Evolutionary conservation across 1,139 yeast species (phyloP), one percentile per base, ranked within the genome.

Genomic region (Hyphopichia wangnamkhiaoensis): DNA sequence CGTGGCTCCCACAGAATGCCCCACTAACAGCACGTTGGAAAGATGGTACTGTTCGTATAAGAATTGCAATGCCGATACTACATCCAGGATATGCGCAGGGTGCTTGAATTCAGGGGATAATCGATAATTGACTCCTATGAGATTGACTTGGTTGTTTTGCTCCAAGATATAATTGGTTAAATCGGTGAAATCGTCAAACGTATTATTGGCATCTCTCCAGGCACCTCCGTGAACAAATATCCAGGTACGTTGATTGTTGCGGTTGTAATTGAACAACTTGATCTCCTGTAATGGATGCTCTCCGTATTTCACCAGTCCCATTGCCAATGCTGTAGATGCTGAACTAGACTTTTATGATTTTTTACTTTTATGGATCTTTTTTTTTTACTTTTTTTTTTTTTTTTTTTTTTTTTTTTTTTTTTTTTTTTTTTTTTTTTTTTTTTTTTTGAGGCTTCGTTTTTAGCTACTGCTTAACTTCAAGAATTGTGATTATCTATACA

Each of bases 1-100:
- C 3, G 87, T 81, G 1, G 93, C 89, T 0, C 96, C 96, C 2
- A 84, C 95, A 0, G 95, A 85, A 59, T 89, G 96, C 0, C 96
- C 96, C 5, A 79, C 69, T 5, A 81, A 44, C 42, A 66, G 65
- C 14, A 70, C 45, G 15, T 62, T 47, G 0, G 38, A 40, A 2
- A 50, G 38, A 1, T 45, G 46, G 34, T 47, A 50, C 5, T 50
- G 37, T 1, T 37, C 15, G 2, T 54, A 44, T 3, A 80, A 56
- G 2, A 50, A 46, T 9, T 52, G 40, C 9, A 86, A 49, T 0
- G 80, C 87, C 0, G 35, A 40, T 1, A 69, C 37, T 3, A 83
- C 78, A 48, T 88, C 96, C 0, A 66, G 39, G 10, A 83, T 44
- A 56, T 86, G 94, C 1, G 45, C 52, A 0, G 96, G 96, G 51